phyloP scores from a whole-genome alignment of 1,284 basidiomycete genomes.

The Paramarasmius palmivorus region DNA sequence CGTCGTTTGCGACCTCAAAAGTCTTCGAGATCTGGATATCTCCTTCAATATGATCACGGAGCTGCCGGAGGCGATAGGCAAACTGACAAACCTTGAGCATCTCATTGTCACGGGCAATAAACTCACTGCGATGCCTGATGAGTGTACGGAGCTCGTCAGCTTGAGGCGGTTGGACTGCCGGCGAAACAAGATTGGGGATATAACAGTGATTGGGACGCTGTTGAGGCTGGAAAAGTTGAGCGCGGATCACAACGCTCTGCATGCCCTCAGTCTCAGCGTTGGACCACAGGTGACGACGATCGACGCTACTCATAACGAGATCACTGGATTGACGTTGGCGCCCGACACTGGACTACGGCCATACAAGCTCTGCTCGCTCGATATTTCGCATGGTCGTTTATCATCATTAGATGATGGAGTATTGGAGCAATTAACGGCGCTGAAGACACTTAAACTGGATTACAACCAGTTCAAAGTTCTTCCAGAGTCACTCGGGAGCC shows the following conservation, averaged over 20 bases:
- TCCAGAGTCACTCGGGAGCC: constrained; percentile 79
- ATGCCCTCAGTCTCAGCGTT: constrained; percentile 76
- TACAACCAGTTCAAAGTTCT: constrained; percentile 88
- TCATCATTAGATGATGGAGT: constrained; percentile 79
- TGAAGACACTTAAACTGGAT: constrained; percentile 74
- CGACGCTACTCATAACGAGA: constrained; percentile 80
- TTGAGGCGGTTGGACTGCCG: constrained; percentile 81
- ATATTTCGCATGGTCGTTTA: constrained; percentile 91
- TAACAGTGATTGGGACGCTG: constrained; percentile 69
- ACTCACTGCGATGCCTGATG: constrained; percentile 75
- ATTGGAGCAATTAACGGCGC: constrained; percentile 73
- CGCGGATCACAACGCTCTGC: constrained; percentile 82
- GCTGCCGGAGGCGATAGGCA: constrained; percentile 81
- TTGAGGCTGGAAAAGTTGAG: constrained; percentile 69
- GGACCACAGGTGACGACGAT: constrained; percentile 62
- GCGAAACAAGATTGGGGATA: constrained; percentile 79
- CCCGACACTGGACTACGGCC: constrained; percentile 56
- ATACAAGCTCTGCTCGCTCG: constrained; percentile 76
- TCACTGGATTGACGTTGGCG: constrained; percentile 76
- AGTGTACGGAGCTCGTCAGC: constrained; percentile 61
- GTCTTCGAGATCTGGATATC: constrained; percentile 85
- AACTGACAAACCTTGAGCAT: constrained; percentile 68
- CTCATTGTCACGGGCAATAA: constrained; percentile 91
- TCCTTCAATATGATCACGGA: constrained; percentile 92
- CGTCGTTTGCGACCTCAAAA: constrained; percentile 76